Base-by-base conservation (phyloP, 176 grass and related monocot genomes). In the Carex pumila region DNA sequence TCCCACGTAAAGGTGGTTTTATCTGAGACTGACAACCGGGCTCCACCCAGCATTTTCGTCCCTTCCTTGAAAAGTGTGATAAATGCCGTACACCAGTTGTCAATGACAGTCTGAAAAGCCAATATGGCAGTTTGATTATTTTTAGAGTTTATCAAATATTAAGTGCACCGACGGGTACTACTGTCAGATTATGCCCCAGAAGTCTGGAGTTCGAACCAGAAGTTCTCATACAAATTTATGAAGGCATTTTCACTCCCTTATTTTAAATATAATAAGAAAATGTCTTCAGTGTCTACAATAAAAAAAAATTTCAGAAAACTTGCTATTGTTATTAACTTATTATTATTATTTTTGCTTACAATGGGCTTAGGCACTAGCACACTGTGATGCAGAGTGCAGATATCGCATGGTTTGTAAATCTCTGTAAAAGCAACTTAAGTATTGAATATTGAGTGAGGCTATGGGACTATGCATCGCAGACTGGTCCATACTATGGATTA, bases 1-100 rank as follows among this genome's bases (percentile, higher is more conserved):
- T 85, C 41, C 84, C 92, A 77, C 87, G 86, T 2, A 89, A 81
- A 5, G 76, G 84, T 85, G 3, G 87, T 31, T 72, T 63, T 22
- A 79, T 85, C 79, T 61, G 74, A 85, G 39, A 56, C 65, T 52
- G 65, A 62, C 78, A 78, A 47, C 41, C 86, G 88, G 3, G 29
- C 72, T n/a, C 80, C 87, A 3, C 22, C 49, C 12, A 95, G 61
- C 77, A 77, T 90, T 47, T 82, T 80, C 21, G 68, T 72, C 1
- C 91, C 96, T 79, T 91, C 88, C 86, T 93, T 88, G 7, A 99
- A 99, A 85, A 99, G 88, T 64, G 91, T 90, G 65, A 99, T 86
- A 66, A 99, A 99, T 1, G 93, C 89, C 81, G 75, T 91, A 61
- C 86, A 89, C 96, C 96, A 99, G 81, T 90, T 90, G 71, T 92